Percentiles rank a stretch among this genome's conserved stretches.
These are phyloP conservation scores for Decorospora gaudefroyi DNA, from an alignment of 2,329 filamentous ascomycete species.

Conservation along the genomic window DNA sequence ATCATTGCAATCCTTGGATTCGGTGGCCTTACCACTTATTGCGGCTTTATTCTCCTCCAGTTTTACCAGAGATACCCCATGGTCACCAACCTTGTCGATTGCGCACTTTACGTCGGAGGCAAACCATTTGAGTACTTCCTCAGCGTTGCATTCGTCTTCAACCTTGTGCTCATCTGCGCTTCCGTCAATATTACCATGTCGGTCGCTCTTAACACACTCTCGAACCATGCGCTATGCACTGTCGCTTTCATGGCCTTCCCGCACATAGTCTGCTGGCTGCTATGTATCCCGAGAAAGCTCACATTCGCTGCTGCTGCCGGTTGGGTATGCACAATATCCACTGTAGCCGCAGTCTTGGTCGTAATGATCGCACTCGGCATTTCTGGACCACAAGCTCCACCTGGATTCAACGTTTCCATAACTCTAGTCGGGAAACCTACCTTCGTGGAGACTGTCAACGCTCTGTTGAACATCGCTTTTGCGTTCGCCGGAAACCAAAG, in stretches of 20 bases:
- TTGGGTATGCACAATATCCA: conserved; percentile 62
- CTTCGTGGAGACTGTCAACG: conserved; percentile 35
- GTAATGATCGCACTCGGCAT: conserved; percentile 70
- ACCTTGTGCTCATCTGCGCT: conserved; percentile 36
- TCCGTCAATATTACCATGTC: conserved; percentile 43
- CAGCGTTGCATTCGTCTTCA: conserved; percentile 32
- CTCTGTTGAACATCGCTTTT: conserved; percentile 65
- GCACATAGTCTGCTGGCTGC: conserved; percentile 62
- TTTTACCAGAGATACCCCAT: conserved; percentile 36
- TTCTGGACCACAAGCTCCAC: conserved; percentile 46
- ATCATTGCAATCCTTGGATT: conserved; percentile 40
- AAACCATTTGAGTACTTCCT: conserved; percentile 36
- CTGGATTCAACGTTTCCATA: conserved; percentile 32
- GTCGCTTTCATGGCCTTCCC: conserved; percentile 67
- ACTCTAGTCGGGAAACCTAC: conserved; percentile 33
- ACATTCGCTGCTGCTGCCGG: conserved; percentile 64
- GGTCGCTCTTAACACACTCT: conserved; percentile 68
- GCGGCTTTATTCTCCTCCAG: conserved; percentile 34
- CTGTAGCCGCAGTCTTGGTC: conserved; percentile 66
- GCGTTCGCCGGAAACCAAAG: conserved; percentile 68
- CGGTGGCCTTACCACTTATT: conserved; percentile 33
- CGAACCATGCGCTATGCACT: conserved; percentile 64
- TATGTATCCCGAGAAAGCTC: conserved; percentile 65
- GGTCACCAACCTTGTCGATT: conserved; percentile 39
- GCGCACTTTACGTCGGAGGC: conserved; percentile 34